Evolutionary conservation across 176 grass and related monocot genomes (phyloP).

Genomic region (Alopecurus myosuroides): DNA sequence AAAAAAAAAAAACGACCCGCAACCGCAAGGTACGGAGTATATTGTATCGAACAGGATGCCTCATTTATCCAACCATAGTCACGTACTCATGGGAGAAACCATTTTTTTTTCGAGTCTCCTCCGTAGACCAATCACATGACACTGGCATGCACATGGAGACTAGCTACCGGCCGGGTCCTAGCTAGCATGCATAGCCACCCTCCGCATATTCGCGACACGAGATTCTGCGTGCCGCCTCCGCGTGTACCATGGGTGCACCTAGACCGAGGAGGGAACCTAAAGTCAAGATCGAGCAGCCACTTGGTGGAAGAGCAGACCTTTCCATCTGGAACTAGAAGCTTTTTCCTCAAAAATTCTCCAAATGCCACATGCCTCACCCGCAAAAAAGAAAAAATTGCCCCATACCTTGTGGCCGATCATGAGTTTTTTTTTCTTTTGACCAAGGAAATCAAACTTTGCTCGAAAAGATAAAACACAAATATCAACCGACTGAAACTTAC

Average conservation of each 20-base stretch:
- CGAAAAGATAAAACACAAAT: too few species aligned
- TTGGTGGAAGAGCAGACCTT: background rate
- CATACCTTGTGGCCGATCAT: too few species aligned
- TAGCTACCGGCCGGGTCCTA: background rate
- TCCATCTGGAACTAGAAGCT: background rate
- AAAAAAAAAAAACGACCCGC: too few species aligned
- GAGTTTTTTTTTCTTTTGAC: too few species aligned
- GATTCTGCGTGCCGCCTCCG: background rate
- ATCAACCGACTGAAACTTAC: too few species aligned
- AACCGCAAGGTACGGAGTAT: too few species aligned
- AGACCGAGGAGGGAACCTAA: background rate
- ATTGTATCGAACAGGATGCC: too few species aligned
- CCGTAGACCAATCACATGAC: constrained; percentile 38
- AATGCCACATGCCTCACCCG: too few species aligned
- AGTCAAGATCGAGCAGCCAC: constrained; percentile 31
- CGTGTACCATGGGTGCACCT: background rate
- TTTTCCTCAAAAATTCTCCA: background rate
- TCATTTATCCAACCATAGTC: constrained; percentile 1
- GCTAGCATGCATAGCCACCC: background rate
- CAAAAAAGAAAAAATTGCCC: too few species aligned
- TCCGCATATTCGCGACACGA: background rate
- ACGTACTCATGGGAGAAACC: constrained; percentile 3
- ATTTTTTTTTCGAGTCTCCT: background rate
- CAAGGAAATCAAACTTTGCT: too few species aligned
- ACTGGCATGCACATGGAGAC: background rate